Base-by-base conservation (phyloP, 176 grass and related monocot genomes). In the Tillandsia leiboldiana region DNA sequence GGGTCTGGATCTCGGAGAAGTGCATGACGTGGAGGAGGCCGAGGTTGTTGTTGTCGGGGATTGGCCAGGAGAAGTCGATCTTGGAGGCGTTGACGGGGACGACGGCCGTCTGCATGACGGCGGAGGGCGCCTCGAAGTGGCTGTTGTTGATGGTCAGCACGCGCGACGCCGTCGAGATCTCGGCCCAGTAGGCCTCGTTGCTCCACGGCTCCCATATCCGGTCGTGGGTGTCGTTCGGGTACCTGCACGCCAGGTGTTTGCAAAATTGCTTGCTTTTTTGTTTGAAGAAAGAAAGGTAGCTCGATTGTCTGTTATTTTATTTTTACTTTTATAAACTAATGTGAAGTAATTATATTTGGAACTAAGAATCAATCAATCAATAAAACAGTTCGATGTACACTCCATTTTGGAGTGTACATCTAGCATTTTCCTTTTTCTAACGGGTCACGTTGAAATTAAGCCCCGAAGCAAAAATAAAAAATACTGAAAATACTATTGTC, bases 51-150 rank as follows among this genome's bases (percentile, higher is more conserved):
- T 24, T 24, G 24, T 0, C 24, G 24, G 24, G 75, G 1, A 48
- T 27, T 24, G 23, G 23, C 74, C 74, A 78, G 20, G 20, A 77
- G 29, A 83, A 26, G 42, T 74, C 2, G 1, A 83, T 24, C 33
- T 69, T 18, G 47, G 75, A 78, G 52, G 63, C 66, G 69, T 78
- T 78, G 12, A 67, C 63, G 13, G 72, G 72, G 27, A 17, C 70
- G 12, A 82, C 53, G 10, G 77, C 77, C 2, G 77, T 79, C 67
- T 71, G 75, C 81, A 78, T 64, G 10, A 83, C 75, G 58, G 63
- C 51, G 17, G 70, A 69, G 13, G 75, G 75, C 54, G 9, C 75
- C 63, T 78, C 63, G 47, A 78, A 83, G 9, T 67, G 0, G 2
- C 63, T 47, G 7, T 63, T 51, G 13, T 14, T 14, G 0, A 52